Evolutionary conservation across 257 asterid genomes (phyloP).

Genomic region (Solanum arcanum): DNA sequence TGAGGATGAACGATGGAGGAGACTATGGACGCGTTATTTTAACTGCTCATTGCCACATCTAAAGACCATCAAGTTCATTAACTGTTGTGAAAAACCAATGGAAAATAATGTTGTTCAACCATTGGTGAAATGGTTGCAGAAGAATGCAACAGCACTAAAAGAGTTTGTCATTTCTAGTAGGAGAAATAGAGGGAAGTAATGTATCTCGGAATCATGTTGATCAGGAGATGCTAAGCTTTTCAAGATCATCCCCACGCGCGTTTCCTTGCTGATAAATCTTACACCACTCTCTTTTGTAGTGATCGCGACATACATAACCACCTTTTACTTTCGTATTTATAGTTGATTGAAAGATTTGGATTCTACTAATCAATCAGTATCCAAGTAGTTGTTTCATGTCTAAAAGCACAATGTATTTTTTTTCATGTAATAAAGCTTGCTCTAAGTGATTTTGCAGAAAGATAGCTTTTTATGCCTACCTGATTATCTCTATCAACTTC

Average conservation of each 20-base stretch:
- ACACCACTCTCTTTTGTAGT: neutral
- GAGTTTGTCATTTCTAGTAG: neutral
- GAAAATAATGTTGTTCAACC: neutral
- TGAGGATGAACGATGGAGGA: neutral
- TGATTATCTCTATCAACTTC: neutral
- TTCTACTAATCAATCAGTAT: neutral
- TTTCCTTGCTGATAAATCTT: neutral
- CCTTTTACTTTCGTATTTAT: neutral
- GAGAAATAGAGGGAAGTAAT: neutral
- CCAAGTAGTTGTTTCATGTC: neutral
- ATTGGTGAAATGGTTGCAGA: neutral
- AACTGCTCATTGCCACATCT: neutral
- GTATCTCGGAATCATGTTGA: neutral
- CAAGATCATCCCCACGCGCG: neutral
- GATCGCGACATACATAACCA: neutral
- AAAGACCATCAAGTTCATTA: neutral
- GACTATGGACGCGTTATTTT: neutral
- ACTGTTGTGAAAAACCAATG: neutral
- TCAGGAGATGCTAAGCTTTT: neutral
- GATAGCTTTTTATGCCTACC: neutral
- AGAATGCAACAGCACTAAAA: neutral
- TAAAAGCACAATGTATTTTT: neutral
- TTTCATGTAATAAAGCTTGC: neutral
- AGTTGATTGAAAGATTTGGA: neutral
- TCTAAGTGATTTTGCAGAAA: neutral